Evolutionary conservation across 2,329 filamentous ascomycete genomes (phyloP), one percentile per base, ranked within the genome.

Genomic region (Berkeleyomyces basicola): DNA sequence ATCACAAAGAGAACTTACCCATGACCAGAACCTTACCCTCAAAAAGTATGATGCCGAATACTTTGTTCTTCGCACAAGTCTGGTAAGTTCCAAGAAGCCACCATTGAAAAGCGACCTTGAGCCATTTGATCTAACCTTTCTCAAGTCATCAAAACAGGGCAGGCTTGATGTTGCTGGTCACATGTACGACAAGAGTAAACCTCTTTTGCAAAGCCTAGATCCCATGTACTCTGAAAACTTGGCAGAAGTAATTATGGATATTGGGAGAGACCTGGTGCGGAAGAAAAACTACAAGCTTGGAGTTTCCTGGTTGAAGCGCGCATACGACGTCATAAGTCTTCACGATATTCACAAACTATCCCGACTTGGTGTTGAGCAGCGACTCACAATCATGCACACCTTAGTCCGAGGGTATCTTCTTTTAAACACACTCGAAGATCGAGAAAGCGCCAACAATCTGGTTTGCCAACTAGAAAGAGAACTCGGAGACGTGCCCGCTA

Each of bases 91-190:
- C 23, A 23, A 23, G 23, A 23, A 23, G 23, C 2, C 23, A 23
- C 23, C 23, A 23, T 23, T 23, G 23, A 23, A 23, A 23, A 23
- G 23, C 23, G 23, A 23, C 23, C 23, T 1, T 23, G 23, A 23
- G 23, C 23, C 23, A n/a, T n/a, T 49, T 0, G 58, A 7, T 33
- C 69, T 72, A 59, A 70, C 60, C 1, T 9, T 2, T 14, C 16
- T 57, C 7, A 16, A 92, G 88, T 81, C 85, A 39, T 95, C 86
- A 84, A 83, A 84, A 67, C 84, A 90, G 69, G 78, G 82, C 47
- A 81, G 85, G 47, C 76, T 87, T 11, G 87, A 92, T 63, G 80
- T 90, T 58, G 88, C 88, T 37, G 88, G 95, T 62, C 83, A 89
- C 71, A 83, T 93, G 77, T 91, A 86, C 71, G 72, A 72, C 43